Percentiles rank a stretch among this genome's conserved stretches.
Evolutionary conservation across 768 basidiomycete species (phyloP).

Genomic region (Russula sp.): DNA sequence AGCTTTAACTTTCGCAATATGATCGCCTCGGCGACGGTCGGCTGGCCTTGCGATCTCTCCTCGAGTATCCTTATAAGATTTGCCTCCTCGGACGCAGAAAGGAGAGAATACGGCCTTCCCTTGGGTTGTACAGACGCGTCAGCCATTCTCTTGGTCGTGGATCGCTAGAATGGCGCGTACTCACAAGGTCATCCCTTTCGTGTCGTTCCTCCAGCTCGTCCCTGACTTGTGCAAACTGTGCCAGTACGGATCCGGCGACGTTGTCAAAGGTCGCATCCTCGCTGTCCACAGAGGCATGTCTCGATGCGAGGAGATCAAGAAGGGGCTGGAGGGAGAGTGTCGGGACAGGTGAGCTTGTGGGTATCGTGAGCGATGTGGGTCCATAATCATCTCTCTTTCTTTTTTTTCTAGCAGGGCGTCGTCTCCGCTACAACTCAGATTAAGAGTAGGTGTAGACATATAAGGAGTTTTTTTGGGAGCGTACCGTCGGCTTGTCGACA

Average conservation of each 20-base stretch:
- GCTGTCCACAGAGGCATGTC: slow-evolving; percentile 13
- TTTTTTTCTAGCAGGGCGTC: slow-evolving; percentile 4
- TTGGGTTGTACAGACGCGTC: not conserved
- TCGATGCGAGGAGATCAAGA: slow-evolving; percentile 14
- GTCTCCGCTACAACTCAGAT: not conserved
- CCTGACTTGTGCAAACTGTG: slow-evolving; percentile 8
- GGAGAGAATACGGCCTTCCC: slow-evolving; percentile 21
- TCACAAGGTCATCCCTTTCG: slow-evolving; percentile 20
- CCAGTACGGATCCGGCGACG: slow-evolving; percentile 3
- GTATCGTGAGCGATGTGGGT: not conserved
- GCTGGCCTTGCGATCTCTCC: not conserved
- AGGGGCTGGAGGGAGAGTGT: slow-evolving; percentile 19
- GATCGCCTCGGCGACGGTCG: slow-evolving; percentile 16
- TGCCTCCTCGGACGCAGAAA: slow-evolving; percentile 17
- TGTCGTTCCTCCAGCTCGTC: slow-evolving; percentile 11
- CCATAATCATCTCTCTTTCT: not conserved
- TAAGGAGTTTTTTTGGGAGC: not conserved
- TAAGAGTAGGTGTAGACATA: not conserved
- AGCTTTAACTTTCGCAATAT: slow-evolving; percentile 24
- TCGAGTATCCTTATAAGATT: slow-evolving; percentile 12
- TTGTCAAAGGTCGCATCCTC: slow-evolving; percentile 17
- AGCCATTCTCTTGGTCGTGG: not conserved
- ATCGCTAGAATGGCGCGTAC: not conserved
- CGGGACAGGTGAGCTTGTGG: not conserved
- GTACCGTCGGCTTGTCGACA: slow-evolving; percentile 2